Evolutionary conservation across 768 basidiomycete genomes (phyloP).

Genomic region (Mycena maculata): DNA sequence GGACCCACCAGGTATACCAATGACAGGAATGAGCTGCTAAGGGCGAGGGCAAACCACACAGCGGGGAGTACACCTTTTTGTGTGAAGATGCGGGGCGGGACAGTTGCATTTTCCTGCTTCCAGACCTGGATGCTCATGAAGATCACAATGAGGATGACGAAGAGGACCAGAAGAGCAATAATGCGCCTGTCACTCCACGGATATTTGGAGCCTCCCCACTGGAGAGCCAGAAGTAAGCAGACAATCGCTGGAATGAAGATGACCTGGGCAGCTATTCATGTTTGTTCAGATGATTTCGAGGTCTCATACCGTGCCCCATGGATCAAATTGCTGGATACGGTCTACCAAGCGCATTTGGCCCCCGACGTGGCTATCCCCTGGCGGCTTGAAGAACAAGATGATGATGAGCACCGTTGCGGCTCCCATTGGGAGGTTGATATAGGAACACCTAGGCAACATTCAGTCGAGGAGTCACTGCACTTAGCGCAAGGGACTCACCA

Average conservation of each 20-base stretch:
- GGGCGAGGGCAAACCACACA: background rate
- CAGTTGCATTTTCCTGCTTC: constrained; percentile 21
- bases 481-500: background rate
- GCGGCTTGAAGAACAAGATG: background rate
- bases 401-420: background rate
- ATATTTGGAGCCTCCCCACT: constrained; percentile 59
- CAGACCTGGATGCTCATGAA: constrained; percentile 31
- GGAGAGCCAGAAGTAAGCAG: constrained; percentile 47
- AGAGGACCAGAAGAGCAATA: constrained; percentile 17
- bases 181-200: constrained; percentile 48
- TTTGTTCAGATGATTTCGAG: no score
- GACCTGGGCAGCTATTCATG: background rate
- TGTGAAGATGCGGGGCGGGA: constrained; percentile 29
- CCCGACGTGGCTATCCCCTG: background rate
- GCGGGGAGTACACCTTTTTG: constrained; percentile 12
- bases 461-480: background rate
- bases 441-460: background rate
- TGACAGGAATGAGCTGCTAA: background rate
- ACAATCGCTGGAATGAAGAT: constrained; percentile 25
- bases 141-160: constrained; percentile 26
- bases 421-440: background rate
- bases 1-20: background rate
- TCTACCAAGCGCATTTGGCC: no score
- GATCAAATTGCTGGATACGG: no score
- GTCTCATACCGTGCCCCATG: no score